Conservation (phyloP, 2,329 filamentous ascomycete species). For the Trichothecium roseum region DNA sequence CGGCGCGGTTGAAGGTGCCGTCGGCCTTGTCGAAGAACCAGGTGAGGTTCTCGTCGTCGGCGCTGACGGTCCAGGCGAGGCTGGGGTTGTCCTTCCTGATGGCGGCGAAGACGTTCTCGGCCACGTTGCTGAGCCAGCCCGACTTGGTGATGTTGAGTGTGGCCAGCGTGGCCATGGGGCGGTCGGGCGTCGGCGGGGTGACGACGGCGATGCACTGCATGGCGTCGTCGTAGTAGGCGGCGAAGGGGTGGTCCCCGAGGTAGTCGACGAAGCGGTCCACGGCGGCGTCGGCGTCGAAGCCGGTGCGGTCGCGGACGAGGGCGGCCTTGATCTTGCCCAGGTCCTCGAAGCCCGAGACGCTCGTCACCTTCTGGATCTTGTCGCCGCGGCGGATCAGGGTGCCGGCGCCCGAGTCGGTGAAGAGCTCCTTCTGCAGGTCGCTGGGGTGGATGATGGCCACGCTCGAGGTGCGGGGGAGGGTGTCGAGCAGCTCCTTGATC, state of each 20-base stretch:
- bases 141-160: conserved; percentile 90
- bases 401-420: conserved; percentile 90
- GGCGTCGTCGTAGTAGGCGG: conserved; percentile 86
- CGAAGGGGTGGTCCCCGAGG: conserved; percentile 69
- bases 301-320: conserved; percentile 70
- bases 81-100: conserved; percentile 91
- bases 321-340: conserved; percentile 69
- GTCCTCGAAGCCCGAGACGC: conserved; percentile 66
- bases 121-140: conserved; percentile 88
- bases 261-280: conserved; percentile 81
- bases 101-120: conserved; percentile 87
- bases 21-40: conserved; percentile 99
- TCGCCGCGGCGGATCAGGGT: conserved; percentile 87
- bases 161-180: conserved; percentile 69
- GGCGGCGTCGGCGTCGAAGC: conserved; percentile 69
- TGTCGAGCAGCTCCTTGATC: conserved; percentile 71
- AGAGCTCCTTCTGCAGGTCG: conserved; percentile 91
- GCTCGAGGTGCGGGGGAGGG: conserved; percentile 81
- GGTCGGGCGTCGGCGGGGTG: conserved; percentile 57
- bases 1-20: conserved; percentile 75
- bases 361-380: conserved; percentile 68
- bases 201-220: conserved; percentile 92
- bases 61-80: conserved; percentile 92
- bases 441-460: conserved; percentile 97
- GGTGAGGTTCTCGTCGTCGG: conserved; percentile 89